Base-by-base conservation (phyloP, 306 rosid genomes). In the Lathyrus aphaca region DNA sequence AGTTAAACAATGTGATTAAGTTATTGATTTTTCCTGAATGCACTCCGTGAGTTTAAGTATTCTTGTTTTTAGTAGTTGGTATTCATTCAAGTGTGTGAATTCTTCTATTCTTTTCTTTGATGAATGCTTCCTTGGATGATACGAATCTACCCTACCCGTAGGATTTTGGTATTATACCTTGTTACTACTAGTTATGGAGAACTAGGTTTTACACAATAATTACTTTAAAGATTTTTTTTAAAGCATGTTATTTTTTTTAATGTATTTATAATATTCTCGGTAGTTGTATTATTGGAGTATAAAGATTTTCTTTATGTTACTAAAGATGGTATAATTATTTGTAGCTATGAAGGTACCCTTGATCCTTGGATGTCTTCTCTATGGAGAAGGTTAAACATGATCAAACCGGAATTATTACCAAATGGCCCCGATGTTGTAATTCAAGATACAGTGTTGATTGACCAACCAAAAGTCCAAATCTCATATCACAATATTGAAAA, bases 331-430 rank as follows among this genome's bases (percentile, higher is more conserved):
- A 43, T 68, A 44, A 64, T 39, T 45, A 13, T 79, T 66, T 63
- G 57, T 60, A 90, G 98, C 75, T 93, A 88, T 65, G 98, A 93
- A 82, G 98, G 90, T 79, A 89, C 91, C 69, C 88, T 93, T 74
- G 98, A 93, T 87, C 89, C 94, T 29, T 93, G 98, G 97, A 82
- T 90, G 89, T 61, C 82, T 76, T 88, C 94, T 37, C 70, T 93
- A 53, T 93, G 98, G 97, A 78, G 68, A 57, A 73, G 55, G 25
- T 81, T 93, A 81, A 69, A 76, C 79, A 69, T 65, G 53, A 74
- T 73, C 57, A 77, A 82, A 81, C 91, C 84, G 9, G 82, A 79
- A 60, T 81, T 82, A 79, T 84, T 88, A 68, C 86, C 91, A 21
- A 78, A 85, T 37, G 96, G 94, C 38, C 85, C 84, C 5, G 79